These are phyloP conservation scores for Ceratopteris richardii DNA, from an alignment of 75 land plant genomes.

Conservation along the genomic window DNA sequence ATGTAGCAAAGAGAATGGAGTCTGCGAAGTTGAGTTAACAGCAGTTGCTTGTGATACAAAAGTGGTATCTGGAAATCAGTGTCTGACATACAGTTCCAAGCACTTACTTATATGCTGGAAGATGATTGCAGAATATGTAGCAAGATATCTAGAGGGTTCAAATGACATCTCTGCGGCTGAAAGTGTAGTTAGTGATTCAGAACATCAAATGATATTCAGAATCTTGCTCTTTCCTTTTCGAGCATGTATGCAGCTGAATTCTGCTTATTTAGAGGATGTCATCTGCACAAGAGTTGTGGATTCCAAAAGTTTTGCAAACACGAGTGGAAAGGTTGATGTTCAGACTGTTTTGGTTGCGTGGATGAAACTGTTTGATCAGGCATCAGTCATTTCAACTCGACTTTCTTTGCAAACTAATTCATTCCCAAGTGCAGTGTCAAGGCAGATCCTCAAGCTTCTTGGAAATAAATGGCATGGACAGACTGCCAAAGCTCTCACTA, in stretches of 20 bases:
- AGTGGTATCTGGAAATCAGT: neutral
- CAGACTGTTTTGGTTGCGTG: constrained; percentile 29
- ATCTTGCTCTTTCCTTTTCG: constrained; percentile 43
- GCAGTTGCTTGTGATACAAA: neutral
- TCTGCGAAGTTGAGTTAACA: neutral
- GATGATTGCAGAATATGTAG: constrained; percentile 20
- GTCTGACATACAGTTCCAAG: neutral
- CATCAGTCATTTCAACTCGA: constrained; percentile 9
- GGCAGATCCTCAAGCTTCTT: constrained; percentile 14
- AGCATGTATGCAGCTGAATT: neutral
- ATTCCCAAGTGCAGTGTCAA: constrained; percentile 32
- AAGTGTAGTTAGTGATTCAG: constrained; percentile 10
- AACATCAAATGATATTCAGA: constrained; percentile 10
- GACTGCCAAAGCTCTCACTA: neutral
- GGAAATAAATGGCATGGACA: constrained; percentile 4
- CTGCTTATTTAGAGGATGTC: neutral
- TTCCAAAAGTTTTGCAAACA: neutral
- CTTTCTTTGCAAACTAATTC: neutral
- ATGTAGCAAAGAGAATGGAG: neutral
- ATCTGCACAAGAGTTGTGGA: neutral
- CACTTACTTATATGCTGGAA: constrained; percentile 26
- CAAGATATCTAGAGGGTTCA: constrained; percentile 13
- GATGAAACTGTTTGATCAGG: constrained; percentile 33
- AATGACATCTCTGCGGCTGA: constrained; percentile 12
- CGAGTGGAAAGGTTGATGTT: neutral